phyloP scores from a whole-genome alignment of 2,329 filamentous ascomycete species.

The Phyllosticta citriasiana region DNA sequence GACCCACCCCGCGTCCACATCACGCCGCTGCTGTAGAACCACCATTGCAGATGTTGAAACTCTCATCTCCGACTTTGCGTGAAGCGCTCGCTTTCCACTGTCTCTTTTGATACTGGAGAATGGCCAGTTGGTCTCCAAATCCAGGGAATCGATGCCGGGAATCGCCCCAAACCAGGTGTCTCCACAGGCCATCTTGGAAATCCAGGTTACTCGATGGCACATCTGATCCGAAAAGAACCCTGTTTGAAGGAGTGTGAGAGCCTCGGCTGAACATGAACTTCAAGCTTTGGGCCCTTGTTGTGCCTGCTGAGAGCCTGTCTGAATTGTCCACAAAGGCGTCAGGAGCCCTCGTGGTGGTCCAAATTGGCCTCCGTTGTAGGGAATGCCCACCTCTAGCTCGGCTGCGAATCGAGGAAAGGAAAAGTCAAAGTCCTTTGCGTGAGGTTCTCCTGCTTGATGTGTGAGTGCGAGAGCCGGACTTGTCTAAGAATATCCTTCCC shows the following conservation, averaged over 20 bases:
- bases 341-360: no score
- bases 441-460: background rate
- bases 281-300: no score
- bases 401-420: no score
- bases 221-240: background rate
- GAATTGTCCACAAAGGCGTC: no score
- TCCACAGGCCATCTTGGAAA: background rate
- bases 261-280: no score
- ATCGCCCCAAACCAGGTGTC: background rate
- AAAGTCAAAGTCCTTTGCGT: background rate
- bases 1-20: constrained; percentile 7
- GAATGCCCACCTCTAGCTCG: no score
- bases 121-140: background rate
- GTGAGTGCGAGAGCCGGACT: background rate
- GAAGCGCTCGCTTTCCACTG: background rate
- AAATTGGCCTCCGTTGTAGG: no score
- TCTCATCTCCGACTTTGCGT: constrained; percentile 7
- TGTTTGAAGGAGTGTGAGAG: background rate
- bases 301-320: no score
- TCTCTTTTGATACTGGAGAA: background rate
- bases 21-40: constrained; percentile 7
- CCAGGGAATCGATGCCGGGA: background rate
- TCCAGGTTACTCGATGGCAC: background rate
- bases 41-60: constrained; percentile 5
- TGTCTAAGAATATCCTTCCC: background rate